Evolutionary conservation across 306 rosid genomes (phyloP).

Genomic region (Rosa multiflora): DNA sequence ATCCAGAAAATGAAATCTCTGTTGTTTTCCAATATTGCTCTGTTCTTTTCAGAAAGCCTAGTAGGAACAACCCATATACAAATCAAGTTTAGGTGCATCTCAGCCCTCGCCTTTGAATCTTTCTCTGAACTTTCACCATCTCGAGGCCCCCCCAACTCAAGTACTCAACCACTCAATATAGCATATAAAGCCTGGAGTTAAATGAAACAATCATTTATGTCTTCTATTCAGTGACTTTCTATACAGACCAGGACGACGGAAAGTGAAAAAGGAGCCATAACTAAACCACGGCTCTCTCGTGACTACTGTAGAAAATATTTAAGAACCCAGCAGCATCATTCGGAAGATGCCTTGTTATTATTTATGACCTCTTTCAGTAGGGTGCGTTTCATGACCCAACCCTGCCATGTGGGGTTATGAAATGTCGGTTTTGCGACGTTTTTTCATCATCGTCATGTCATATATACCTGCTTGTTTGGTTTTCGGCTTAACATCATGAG

Average conservation of each 20-base stretch:
- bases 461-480: not conserved
- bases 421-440: not conserved
- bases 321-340: not conserved
- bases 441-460: not conserved
- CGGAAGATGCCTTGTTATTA: not conserved
- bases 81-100: not conserved
- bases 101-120: not conserved
- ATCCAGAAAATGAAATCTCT: conserved; percentile 20
- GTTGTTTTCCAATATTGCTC: not conserved
- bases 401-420: not conserved
- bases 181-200: not conserved
- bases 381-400: not conserved
- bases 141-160: not conserved
- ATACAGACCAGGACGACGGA: not conserved
- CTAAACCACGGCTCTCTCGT: not conserved
- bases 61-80: not conserved
- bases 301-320: not conserved
- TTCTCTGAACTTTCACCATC: not conserved
- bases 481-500: not conserved
- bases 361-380: not conserved
- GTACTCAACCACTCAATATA: not conserved
- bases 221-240: not conserved
- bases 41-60: conserved; percentile 4
- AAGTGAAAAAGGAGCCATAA: not conserved
- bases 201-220: not conserved